phyloP scores from a whole-genome alignment of 2,329 filamentous ascomycete genomes.

The Monilinia fructigena region DNA sequence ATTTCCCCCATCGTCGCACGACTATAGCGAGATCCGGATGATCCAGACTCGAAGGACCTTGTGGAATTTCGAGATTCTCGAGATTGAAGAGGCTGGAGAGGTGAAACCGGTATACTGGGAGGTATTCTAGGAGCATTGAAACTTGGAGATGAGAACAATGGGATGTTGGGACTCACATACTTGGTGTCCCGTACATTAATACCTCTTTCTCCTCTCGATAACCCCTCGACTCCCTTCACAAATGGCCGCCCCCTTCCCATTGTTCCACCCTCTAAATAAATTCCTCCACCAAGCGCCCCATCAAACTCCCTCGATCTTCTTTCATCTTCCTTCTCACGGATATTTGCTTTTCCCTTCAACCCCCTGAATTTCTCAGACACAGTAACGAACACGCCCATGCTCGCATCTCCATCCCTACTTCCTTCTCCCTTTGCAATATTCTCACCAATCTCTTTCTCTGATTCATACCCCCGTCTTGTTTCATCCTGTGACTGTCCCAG shows the following conservation, averaged over 20 bases:
- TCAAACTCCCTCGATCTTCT: slow-evolving; percentile 10
- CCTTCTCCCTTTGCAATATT: not conserved
- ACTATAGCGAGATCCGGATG: slow-evolving; percentile 1
- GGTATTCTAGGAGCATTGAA: not conserved
- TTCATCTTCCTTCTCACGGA: not conserved
- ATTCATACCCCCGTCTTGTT: not conserved
- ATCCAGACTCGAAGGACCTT: not conserved
- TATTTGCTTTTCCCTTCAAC: not conserved
- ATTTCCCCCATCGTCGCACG: not conserved
- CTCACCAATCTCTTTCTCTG: not conserved
- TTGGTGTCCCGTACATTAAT: not conserved
- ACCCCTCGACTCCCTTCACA: no score
- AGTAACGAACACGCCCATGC: slow-evolving; percentile 1
- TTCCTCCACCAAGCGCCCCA: slow-evolving; percentile 1
- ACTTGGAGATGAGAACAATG: not conserved
- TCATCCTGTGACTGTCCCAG: not conserved
- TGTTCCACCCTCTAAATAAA: slow-evolving; percentile 1
- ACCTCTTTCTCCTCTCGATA: not conserved
- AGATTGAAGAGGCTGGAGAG: not conserved
- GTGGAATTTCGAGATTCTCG: not conserved
- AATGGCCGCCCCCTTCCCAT: not conserved
- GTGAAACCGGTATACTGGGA: not conserved
- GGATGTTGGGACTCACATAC: not conserved
- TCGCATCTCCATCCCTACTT: not conserved
- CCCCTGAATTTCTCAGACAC: not conserved